phyloP scores from a whole-genome alignment of 2,329 filamentous ascomycete genomes.

The Fusarium pseudograminearum region DNA sequence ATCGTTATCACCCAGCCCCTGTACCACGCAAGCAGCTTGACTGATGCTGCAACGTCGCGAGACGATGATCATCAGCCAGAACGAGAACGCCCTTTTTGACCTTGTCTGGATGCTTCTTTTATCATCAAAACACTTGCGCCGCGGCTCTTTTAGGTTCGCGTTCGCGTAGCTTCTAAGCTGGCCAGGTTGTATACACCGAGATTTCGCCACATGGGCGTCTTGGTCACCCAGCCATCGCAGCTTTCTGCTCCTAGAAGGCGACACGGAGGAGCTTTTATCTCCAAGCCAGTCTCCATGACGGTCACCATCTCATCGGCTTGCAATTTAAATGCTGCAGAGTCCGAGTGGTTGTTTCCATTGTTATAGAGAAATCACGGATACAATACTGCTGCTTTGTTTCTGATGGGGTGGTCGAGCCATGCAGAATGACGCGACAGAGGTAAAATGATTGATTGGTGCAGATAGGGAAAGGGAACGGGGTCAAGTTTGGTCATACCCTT shows the following conservation, averaged over 20 bases:
- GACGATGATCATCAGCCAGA: conserved; percentile 38
- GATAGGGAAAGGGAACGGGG: conserved; percentile 38
- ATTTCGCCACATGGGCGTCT: conserved; percentile 37
- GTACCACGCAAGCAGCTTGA: conserved; percentile 35
- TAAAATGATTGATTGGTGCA: conserved; percentile 34
- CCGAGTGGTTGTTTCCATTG: conserved; percentile 43
- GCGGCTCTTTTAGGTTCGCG: conserved; percentile 9
- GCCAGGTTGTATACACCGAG: conserved; percentile 43
- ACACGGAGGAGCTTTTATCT: conserved; percentile 38
- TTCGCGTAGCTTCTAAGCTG: conserved; percentile 43
- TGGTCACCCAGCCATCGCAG: conserved; percentile 38
- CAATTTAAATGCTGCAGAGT: conserved; percentile 49
- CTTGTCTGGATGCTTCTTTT: conserved; percentile 42
- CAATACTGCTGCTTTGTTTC: conserved; percentile 47
- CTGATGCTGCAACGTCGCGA: conserved; percentile 34
- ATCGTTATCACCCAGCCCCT: conserved; percentile 40
- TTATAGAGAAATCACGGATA: conserved; percentile 50
- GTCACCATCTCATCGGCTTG: conserved; percentile 44
- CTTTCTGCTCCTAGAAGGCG: conserved; percentile 42
- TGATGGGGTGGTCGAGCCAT: conserved; percentile 32
- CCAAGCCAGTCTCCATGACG: conserved; percentile 44
- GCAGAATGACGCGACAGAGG: conserved; percentile 44
- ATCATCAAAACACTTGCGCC: conserved; percentile 35
- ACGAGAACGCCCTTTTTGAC: conserved; percentile 33
- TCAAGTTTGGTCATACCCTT: conserved; percentile 52